Percentiles rank a stretch among this genome's conserved stretches.
Evolutionary conservation across 306 rosid species (phyloP).

Genomic region (Cyclanthera cordifolia): DNA sequence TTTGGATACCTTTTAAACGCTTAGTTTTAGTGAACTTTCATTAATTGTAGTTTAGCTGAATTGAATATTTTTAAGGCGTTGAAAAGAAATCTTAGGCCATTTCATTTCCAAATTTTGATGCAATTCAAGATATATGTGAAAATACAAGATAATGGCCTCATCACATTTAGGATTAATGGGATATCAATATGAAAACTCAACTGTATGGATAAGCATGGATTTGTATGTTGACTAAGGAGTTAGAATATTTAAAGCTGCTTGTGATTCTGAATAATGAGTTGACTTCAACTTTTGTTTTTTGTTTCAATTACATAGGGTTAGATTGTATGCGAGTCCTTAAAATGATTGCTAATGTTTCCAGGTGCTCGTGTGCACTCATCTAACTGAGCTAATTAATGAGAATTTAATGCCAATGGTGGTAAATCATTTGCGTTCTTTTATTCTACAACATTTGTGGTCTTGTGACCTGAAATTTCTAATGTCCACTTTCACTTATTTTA

Average conservation of each 20-base stretch:
- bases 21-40: not conserved
- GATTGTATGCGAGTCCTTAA: not conserved
- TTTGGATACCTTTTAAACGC: not conserved
- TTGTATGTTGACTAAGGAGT: not conserved
- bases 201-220: not conserved
- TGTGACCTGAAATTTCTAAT: constrained; percentile 1
- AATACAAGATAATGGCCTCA: not conserved
- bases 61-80: not conserved
- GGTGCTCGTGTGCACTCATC: constrained; percentile 92
- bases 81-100: not conserved
- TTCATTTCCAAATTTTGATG: not conserved
- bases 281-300: not conserved
- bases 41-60: not conserved
- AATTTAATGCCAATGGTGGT: constrained; percentile 63
- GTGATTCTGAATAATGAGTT: not conserved
- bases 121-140: not conserved
- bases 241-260: not conserved
- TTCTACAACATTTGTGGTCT: constrained; percentile 8
- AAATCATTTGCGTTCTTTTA: constrained; percentile 13
- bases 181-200: not conserved
- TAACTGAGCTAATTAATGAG: constrained; percentile 75
- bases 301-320: not conserved
- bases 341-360: constrained; percentile 21
- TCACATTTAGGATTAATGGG: not conserved
- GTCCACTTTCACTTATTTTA: constrained; percentile 19